Base-by-base conservation (phyloP, 331 rosid genomes). In the Cydonia oblonga region DNA sequence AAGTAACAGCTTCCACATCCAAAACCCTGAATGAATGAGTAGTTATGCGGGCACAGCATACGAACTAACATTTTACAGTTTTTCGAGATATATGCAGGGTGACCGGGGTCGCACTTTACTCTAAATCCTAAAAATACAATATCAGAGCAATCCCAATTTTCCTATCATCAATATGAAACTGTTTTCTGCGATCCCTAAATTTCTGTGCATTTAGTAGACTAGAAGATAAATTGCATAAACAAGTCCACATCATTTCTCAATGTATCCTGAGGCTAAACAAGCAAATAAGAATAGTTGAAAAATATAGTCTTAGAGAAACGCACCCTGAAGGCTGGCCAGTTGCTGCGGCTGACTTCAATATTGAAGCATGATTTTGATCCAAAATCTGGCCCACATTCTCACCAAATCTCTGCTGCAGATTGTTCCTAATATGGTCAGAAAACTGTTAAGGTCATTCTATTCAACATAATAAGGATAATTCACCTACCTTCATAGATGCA, bases 241-340 rank as follows among this genome's bases (percentile, higher is more conserved):
- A 65, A 64, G 32, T 23, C 57, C 51, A 9, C 32, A 6, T 28
- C 49, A 12, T 67, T 67, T 67, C 71, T 51, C 56, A 51, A 51
- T 51, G 56, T 18, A 49, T 49, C 22, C 22, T 6, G 22, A 63
- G 63, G 60, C 22, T 15, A 3, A 61, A 70, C 33, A 69, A 78
- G 60, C 75, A 25, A 46, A 74, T 46, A 69, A 16, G 75, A 66
- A 64, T 49, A 12, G 62, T 44, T 63, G 66, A 11, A 60, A 44
- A 69, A 60, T 18, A 3, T 35, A 79, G 64, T 14, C 35, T 6
- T 5, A 20, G 67, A 66, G 87, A 82, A 76, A 73, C 12, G 57
- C 62, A 95, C 99, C 99, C 99, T 59, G 99, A 90, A 69, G 97
- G 87, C 82, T 95, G 97, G 81, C 97, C 90, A 73, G 89, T 28